Percentiles rank a stretch among this genome's conserved stretches.
These are phyloP conservation scores for Psophocarpus tetragonolobus DNA, from an alignment of 306 rosid species.

Conservation along the genomic window DNA sequence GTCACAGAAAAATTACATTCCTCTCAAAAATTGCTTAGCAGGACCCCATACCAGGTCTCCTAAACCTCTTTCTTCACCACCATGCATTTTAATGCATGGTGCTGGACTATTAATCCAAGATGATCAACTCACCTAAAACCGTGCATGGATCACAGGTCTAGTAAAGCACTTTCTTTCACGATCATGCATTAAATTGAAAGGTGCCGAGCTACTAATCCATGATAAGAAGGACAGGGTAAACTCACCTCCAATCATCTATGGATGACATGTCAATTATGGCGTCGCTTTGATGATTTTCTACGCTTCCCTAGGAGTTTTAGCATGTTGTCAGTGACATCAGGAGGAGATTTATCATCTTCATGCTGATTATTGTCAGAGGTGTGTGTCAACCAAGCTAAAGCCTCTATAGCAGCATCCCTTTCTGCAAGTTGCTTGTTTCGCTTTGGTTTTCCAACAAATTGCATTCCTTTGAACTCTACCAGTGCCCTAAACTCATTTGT, in stretches of 20 bases:
- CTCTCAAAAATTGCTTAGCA: not conserved
- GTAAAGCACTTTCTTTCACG: not conserved
- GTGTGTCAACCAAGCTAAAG: slow-evolving; percentile 97
- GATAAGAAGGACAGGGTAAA: slow-evolving; percentile 1
- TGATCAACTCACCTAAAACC: slow-evolving; percentile 28
- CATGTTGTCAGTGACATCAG: slow-evolving; percentile 95
- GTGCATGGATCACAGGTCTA: slow-evolving; percentile 10
- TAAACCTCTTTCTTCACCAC: not conserved
- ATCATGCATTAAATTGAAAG: slow-evolving; percentile 2
- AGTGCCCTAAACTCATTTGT: slow-evolving; percentile 92
- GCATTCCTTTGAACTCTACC: slow-evolving; percentile 98
- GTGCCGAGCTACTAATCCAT: not conserved
- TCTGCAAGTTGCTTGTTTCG: slow-evolving; percentile 95
- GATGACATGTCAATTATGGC: slow-evolving; percentile 38
- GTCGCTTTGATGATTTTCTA: slow-evolving; percentile 77
- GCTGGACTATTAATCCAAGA: not conserved
- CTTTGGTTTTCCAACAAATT: slow-evolving; percentile 93
- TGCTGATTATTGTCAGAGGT: slow-evolving; percentile 63
- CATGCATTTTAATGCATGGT: not conserved
- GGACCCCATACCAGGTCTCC: not conserved
- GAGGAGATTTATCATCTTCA: slow-evolving; percentile 58
- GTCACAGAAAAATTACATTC: slow-evolving; percentile 1
- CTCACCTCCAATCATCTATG: slow-evolving; percentile 21
- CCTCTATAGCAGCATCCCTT: slow-evolving; percentile 95
- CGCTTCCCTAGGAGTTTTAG: slow-evolving; percentile 85